Conservation (phyloP, 202 grass and related monocot species). For the Elaeis oleifera region DNA sequence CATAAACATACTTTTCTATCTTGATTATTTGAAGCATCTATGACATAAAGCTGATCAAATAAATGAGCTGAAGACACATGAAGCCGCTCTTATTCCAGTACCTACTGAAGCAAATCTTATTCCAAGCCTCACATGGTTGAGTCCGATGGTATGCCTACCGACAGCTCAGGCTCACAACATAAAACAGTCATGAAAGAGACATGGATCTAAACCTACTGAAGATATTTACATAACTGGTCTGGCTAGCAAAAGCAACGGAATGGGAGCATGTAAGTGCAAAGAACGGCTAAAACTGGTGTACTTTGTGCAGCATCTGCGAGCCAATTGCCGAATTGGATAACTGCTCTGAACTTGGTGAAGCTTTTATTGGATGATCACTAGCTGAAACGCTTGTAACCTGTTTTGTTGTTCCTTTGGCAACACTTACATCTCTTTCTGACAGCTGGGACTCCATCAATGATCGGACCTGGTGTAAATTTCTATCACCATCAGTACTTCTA, state of each 20-base stretch:
- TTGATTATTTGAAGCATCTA: too few relatives aligned
- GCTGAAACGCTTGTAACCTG: conserved; percentile 30
- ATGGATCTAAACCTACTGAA: too few relatives aligned
- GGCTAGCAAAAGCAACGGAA: neutral
- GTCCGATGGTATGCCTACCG: too few relatives aligned
- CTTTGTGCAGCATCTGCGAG: conserved; percentile 32
- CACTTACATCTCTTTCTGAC: conserved; percentile 35
- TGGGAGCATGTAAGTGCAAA: neutral
- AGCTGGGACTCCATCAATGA: conserved; percentile 43
- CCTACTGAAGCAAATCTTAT: too few relatives aligned
- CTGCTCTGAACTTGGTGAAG: conserved; percentile 40
- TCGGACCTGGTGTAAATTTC: conserved; percentile 47
- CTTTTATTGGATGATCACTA: conserved; percentile 41
- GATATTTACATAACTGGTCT: too few relatives aligned
- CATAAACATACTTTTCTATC: too few relatives aligned
- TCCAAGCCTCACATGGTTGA: too few relatives aligned
- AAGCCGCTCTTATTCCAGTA: too few relatives aligned
- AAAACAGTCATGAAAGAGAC: too few relatives aligned
- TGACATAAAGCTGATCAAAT: too few relatives aligned
- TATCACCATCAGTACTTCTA: neutral
- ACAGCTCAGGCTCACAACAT: too few relatives aligned
- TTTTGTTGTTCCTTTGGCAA: conserved; percentile 36
- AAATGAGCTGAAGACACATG: too few relatives aligned
- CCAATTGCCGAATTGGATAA: conserved; percentile 29
- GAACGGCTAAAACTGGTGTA: conserved; percentile 39